Evolutionary conservation across 495 filamentous ascomycete genomes (phyloP), one percentile per base, ranked within the genome.

Genomic region (Pseudomonodictys pantanalensis): DNA sequence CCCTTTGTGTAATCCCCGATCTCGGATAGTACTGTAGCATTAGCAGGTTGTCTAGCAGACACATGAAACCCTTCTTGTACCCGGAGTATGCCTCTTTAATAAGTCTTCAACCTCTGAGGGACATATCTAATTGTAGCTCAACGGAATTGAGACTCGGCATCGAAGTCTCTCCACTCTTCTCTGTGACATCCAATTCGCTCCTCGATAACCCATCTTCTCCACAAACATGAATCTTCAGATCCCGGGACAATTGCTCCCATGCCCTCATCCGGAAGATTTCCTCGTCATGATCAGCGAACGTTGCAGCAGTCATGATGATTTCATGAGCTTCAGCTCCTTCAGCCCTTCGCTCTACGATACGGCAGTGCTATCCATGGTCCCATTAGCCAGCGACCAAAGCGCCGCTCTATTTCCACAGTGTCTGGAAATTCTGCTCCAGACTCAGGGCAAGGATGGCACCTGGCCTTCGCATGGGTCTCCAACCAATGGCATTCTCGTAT

Each of bases 341-440:
- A 52, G 48, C 48, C 26, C 26, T 3, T 3, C 48, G 30, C 12
- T 76, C 20, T 80, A 80, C 56, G 77, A 78, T 46, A 78, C 78
- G 1, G 75, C 76, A 1, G 79, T 76, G 78, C 46, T 78, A 0
- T 71, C 78, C 1, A 73, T 80, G 71, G 44, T 80, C 12, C 74
- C 74, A 46, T 24, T 55, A 2, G 52, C 66, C 5, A 51, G 32
- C 9, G 12, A 47, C 12, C 75, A 4, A 22, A 23, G 28, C 18
- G 25, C 28, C 39, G 12, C 72, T 71, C 56, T 74, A 0, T 77
- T 76, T 46, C 73, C 75, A 30, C 49, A 70, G 25, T 68, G 63
- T 24, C 73, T 76, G 32, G 51, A 68, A 2, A 55, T 61, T 48
- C 28, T 75, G 0, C 60, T 75, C 8, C 39, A 44, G 3, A 48